phyloP scores from a whole-genome alignment of 2,329 filamentous ascomycete genomes.

The Kalmusia sp. region DNA sequence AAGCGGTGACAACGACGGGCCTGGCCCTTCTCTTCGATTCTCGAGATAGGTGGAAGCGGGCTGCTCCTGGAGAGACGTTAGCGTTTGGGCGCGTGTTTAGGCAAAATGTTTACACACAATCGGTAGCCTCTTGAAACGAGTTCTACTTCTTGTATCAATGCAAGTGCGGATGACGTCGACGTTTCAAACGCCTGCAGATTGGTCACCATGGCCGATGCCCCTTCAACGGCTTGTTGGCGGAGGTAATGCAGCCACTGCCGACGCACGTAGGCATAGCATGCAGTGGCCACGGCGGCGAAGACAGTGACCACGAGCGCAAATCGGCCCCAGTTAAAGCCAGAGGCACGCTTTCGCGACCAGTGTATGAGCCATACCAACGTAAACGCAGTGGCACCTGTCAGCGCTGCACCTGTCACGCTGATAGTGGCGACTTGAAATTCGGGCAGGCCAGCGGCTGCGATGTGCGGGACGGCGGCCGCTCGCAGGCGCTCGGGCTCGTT shows the following conservation, averaged over 20 bases:
- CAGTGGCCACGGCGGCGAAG: constrained; percentile 60
- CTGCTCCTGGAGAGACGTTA: constrained; percentile 68
- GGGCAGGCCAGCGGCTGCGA: constrained; percentile 30
- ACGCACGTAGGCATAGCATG: constrained; percentile 75
- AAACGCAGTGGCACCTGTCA: constrained; percentile 69
- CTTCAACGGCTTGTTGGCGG: constrained; percentile 74
- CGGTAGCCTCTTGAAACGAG: constrained; percentile 89
- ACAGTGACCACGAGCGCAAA: constrained; percentile 55
- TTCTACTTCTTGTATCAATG: constrained; percentile 93
- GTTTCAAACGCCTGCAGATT: constrained; percentile 83
- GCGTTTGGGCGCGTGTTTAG: constrained; percentile 21
- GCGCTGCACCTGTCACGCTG: constrained; percentile 69
- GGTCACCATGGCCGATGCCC: constrained; percentile 72
- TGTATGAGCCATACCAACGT: constrained; percentile 71
- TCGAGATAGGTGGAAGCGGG: constrained; percentile 88
- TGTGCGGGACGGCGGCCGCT: constrained; percentile 35
- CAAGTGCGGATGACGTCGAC: constrained; percentile 75
- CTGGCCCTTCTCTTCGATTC: constrained; percentile 84
- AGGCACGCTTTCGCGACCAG: constrained; percentile 67
- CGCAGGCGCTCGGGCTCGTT: constrained; percentile 63
- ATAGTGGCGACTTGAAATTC: constrained; percentile 55
- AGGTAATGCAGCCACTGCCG: constrained; percentile 84
- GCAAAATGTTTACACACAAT: constrained; percentile 62
- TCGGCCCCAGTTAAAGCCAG: constrained; percentile 63
- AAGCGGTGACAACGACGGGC: constrained; percentile 80